These are phyloP conservation scores for Dactylella cylindrospora DNA, from an alignment of 2,329 filamentous ascomycete species.

Conservation along the genomic window DNA sequence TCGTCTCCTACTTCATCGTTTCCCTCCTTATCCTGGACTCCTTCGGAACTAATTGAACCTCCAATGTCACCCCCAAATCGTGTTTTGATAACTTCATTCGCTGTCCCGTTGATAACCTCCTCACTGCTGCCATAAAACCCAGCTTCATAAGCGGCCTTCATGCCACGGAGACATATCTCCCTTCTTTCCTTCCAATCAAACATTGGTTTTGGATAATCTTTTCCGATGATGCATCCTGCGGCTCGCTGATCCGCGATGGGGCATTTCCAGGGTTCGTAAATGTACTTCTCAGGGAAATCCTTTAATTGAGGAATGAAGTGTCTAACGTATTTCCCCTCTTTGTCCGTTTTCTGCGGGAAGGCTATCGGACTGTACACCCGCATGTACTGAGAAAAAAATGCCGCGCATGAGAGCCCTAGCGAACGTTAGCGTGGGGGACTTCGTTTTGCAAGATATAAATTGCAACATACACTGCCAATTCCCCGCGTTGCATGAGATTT, in stretches of 20 bases:
- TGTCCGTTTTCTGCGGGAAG: slow-evolving; percentile 76
- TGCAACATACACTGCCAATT: slow-evolving; percentile 67
- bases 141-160: slow-evolving; percentile 70
- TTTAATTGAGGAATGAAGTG: slow-evolving; percentile 68
- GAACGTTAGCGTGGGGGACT: slow-evolving; percentile 10
- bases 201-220: slow-evolving; percentile 73
- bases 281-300: slow-evolving; percentile 66
- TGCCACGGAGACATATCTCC: slow-evolving; percentile 64
- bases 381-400: slow-evolving; percentile 73
- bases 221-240: slow-evolving; percentile 65
- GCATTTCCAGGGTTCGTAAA: slow-evolving; percentile 79
- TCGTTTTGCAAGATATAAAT: slow-evolving; percentile 49
- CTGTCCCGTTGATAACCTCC: slow-evolving; percentile 62
- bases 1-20: neutral
- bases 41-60: too few species aligned
- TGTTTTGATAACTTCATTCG: slow-evolving; percentile 47
- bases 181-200: slow-evolving; percentile 70
- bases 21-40: neutral
- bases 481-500: slow-evolving; percentile 70
- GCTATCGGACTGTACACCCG: slow-evolving; percentile 70
- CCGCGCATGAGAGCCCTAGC: slow-evolving; percentile 67
- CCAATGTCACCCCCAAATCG: slow-evolving; percentile 1
- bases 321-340: slow-evolving; percentile 65
- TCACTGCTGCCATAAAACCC: slow-evolving; percentile 66
- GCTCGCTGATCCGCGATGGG: slow-evolving; percentile 68